Base-by-base conservation (phyloP, 192 early-diverging fungal genomes). In the Backusella morwellensis region DNA sequence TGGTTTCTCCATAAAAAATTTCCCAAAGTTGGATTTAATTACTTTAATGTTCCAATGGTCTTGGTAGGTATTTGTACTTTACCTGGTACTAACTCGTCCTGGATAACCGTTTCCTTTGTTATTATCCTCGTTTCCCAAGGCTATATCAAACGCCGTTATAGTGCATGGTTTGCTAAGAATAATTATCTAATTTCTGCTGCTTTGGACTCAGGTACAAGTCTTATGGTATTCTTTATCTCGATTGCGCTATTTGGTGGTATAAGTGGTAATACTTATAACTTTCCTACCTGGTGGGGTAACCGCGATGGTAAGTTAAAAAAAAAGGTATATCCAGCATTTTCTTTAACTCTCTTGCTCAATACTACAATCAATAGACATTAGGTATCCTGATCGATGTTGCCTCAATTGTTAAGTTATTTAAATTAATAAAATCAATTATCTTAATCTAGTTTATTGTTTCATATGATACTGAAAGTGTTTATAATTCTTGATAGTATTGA, bases 121-220 rank as follows among this genome's bases (percentile, higher is more conserved):
- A 82, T 90, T 2, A 82, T 87, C 1, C 85, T 86, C 6, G 83
- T 88, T 1, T 84, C 86, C 17, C 85, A 87, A 69, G 70, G 75
- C 35, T 87, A 77, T 56, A 19, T 68, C 7, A 78, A 83, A 79
- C 83, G 84, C 81, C 86, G 87, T 44, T 79, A 86, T 73, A 81
- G 82, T 40, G 67, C 47, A 5, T 91, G 89, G 86, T 94, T 80
- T 72, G 79, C 75, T 35, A 92, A 88, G 38, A 91, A 92, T 82
- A 93, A 93, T 77, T 94, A 92, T 79, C 83, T 94, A 23, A 52
- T 92, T 6, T 88, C 86, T 6, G 91, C 91, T 12, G 91, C 90
- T 6, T 66, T 91, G 41, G 93, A 92, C 78, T 82, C 85, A 12
- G 92, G 90, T 11, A 78, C 87, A 8, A 82, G 85, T 0, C 67